phyloP scores from a whole-genome alignment of 164 flowering plant genomes.

The Macadamia integrifolia region DNA sequence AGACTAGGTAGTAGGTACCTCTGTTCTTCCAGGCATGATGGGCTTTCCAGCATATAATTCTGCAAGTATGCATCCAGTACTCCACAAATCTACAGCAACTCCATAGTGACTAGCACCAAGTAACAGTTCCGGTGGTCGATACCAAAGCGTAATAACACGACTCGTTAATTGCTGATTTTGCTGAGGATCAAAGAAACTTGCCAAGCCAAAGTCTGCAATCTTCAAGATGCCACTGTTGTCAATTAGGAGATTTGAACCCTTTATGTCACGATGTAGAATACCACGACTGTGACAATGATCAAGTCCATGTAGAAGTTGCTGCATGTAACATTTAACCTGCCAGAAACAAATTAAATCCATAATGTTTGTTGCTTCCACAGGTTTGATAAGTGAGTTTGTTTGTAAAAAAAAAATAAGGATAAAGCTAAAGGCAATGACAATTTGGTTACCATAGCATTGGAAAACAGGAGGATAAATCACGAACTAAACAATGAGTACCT shows the following conservation, averaged over 20 bases:
- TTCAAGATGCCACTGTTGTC: conserved; percentile 84
- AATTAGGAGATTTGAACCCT: conserved; percentile 91
- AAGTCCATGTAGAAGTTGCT: conserved; percentile 84
- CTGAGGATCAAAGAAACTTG: conserved; percentile 70
- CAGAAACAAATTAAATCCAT: conserved; percentile 6
- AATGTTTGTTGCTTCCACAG: not conserved
- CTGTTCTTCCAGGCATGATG: conserved; percentile 98
- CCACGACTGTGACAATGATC: conserved; percentile 90
- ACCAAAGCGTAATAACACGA: conserved; percentile 97
- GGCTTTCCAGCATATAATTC: conserved; percentile 96
- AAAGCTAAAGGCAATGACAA: too few relatives aligned
- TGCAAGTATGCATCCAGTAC: conserved; percentile 96
- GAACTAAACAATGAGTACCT: conserved; percentile 37
- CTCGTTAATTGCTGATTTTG: conserved; percentile 80
- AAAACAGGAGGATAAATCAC: not conserved
- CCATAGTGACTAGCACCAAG: conserved; percentile 94
- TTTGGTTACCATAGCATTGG: too few relatives aligned
- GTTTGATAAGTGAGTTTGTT: not conserved
- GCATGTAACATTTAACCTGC: conserved; percentile 95
- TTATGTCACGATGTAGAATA: conserved; percentile 93
- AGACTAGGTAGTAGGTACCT: conserved; percentile 39
- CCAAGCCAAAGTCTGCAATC: conserved; percentile 96
- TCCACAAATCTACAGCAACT: conserved; percentile 96
- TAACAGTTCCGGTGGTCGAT: conserved; percentile 94
- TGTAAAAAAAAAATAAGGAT: too few relatives aligned